A percentile compares a stretch with the other conserved stretches of the same genome.
These are phyloP conservation scores for Paxillus rubicundulus DNA, from an alignment of 768 basidiomycete species.

Conservation along the genomic window DNA sequence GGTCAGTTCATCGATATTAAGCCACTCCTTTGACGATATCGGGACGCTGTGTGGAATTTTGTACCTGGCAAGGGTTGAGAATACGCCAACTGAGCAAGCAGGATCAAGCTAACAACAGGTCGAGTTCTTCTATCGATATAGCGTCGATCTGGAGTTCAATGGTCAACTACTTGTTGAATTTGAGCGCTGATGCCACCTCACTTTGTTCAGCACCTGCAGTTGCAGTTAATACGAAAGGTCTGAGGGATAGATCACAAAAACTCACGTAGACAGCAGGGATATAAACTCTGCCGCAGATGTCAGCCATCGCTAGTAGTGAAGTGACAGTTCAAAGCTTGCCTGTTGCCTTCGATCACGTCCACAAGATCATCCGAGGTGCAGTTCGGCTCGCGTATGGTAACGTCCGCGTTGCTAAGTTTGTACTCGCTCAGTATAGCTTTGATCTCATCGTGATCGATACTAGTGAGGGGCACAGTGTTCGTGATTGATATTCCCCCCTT, in stretches of 20 bases:
- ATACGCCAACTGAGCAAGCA: background rate
- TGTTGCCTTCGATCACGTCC: conserved; percentile 95
- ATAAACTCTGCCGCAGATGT: conserved; percentile 63
- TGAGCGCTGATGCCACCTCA: conserved; percentile 26
- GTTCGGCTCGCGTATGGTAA: conserved; percentile 89
- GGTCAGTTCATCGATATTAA: conserved; percentile 93
- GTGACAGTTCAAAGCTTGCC: conserved; percentile 38
- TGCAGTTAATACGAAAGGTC: background rate
- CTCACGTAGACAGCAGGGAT: conserved; percentile 88
- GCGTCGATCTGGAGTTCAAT: conserved; percentile 75
- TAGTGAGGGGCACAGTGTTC: conserved; percentile 94
- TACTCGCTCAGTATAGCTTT: conserved; percentile 95
- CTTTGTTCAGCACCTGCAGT: conserved; percentile 78
- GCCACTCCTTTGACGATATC: conserved; percentile 90
- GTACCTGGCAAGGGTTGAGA: conserved; percentile 47
- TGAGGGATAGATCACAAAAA: conserved; percentile 5
- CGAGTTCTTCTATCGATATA: conserved; percentile 97
- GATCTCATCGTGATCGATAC: conserved; percentile 94
- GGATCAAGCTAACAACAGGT: conserved; percentile 61
- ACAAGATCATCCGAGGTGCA: conserved; percentile 95
- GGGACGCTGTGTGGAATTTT: conserved; percentile 97
- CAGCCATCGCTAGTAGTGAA: background rate
- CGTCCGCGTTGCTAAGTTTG: conserved; percentile 81
- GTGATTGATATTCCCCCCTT: conserved; percentile 92
- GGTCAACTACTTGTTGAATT: background rate